phyloP scores from a whole-genome alignment of 2,329 filamentous ascomycete species.

The Penicillium sp. region DNA sequence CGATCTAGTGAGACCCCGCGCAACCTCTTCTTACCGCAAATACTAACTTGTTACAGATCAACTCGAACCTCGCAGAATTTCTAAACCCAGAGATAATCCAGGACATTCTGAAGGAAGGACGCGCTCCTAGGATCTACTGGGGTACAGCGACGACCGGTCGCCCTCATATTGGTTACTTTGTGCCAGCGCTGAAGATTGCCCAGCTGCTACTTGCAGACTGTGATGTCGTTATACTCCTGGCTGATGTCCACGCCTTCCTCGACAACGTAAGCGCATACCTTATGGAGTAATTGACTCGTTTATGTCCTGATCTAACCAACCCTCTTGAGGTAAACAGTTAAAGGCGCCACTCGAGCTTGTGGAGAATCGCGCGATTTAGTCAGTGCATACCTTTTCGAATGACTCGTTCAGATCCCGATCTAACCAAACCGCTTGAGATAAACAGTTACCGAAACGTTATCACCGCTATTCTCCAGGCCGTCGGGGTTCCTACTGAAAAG shows the following conservation, averaged over 20 bases:
- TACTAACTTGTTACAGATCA: slow-evolving; percentile 44
- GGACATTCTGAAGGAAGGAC: slow-evolving; percentile 22
- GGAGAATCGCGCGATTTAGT: slow-evolving; percentile 54
- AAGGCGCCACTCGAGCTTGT: slow-evolving; percentile 86
- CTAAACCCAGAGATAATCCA: slow-evolving; percentile 57
- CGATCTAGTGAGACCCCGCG: neutral
- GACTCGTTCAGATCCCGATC: too few relatives aligned
- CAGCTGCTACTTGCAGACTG: slow-evolving; percentile 78
- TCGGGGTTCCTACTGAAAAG: slow-evolving; percentile 68
- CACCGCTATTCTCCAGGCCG: slow-evolving; percentile 62
- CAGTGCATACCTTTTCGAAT: too few relatives aligned
- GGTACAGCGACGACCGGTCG: slow-evolving; percentile 58
- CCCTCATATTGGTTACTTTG: slow-evolving; percentile 25
- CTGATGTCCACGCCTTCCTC: slow-evolving; percentile 52
- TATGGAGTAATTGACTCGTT: too few relatives aligned
- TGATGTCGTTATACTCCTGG: slow-evolving; percentile 66
- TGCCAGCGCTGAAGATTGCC: slow-evolving; percentile 79
- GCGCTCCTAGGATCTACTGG: slow-evolving; percentile 29
- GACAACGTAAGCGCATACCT: slow-evolving; percentile 21
- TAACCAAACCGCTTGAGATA: too few relatives aligned
- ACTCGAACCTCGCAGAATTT: slow-evolving; percentile 69
- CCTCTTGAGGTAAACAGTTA: slow-evolving; percentile 12
- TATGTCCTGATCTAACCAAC: neutral
- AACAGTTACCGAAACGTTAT: slow-evolving; percentile 61
- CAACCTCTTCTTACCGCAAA: too few relatives aligned